A percentile compares a stretch with the other conserved stretches of the same genome.
Conservation (phyloP, 805 yeast species). For the Starmerella kuoi region DNA sequence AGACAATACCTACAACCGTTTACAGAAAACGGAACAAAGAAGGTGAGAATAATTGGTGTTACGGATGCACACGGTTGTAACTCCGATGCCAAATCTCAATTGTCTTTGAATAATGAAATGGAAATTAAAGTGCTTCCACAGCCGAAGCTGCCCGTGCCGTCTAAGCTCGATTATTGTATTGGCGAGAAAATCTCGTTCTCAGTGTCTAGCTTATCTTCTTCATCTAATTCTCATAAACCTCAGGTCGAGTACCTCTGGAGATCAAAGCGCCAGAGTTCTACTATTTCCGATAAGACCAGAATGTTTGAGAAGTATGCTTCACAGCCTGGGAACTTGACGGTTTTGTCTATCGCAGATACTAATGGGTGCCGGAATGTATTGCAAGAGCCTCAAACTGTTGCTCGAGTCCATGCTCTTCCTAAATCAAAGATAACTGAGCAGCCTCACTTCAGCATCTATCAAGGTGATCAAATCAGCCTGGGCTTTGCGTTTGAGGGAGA, state of each 20-base stretch:
- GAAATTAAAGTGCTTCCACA: slow-evolving; percentile 5
- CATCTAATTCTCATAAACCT: slow-evolving; percentile 49
- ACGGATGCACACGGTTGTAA: slow-evolving; percentile 13
- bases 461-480: slow-evolving; percentile 88
- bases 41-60: slow-evolving; percentile 7
- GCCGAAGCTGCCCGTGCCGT: slow-evolving; percentile 8
- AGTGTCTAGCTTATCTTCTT: slow-evolving; percentile 42
- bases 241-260: slow-evolving; percentile 44
- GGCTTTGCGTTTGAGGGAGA: slow-evolving; percentile 70
- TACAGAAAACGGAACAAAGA: background rate
- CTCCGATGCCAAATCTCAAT: background rate
- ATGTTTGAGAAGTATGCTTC: slow-evolving; percentile 63
- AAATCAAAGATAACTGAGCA: slow-evolving; percentile 66
- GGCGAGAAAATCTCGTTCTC: slow-evolving; percentile 79
- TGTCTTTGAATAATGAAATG: background rate
- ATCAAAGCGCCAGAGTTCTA: slow-evolving; percentile 4
- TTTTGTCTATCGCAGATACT: slow-evolving; percentile 60
- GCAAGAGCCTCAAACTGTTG: slow-evolving; percentile 23
- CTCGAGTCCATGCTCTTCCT: slow-evolving; percentile 45
- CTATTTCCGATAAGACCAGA: slow-evolving; percentile 25
- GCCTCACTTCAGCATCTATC: slow-evolving; percentile 83
- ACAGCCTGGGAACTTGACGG: slow-evolving; percentile 61
- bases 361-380: slow-evolving; percentile 40
- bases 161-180: slow-evolving; percentile 43
- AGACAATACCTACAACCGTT: slow-evolving; percentile 3